A percentile compares a stretch with the other conserved stretches of the same genome.
phyloP scores from a whole-genome alignment of 768 basidiomycete species.

The Rhodotorula kratochvilovae region DNA sequence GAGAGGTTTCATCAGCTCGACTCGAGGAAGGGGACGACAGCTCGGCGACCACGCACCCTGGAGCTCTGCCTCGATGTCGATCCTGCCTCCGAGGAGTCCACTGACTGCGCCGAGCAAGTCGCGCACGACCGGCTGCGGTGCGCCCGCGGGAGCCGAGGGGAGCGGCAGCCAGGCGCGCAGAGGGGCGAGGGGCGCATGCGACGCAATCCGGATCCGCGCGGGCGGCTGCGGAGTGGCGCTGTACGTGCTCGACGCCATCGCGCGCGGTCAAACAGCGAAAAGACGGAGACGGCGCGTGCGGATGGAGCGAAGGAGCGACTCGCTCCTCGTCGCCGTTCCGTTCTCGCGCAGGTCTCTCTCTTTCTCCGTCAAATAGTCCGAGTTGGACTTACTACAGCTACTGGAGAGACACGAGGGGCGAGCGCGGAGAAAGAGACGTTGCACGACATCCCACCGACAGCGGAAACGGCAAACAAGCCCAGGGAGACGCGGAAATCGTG shows the following conservation, averaged over 20 bases:
- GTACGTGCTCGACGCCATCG: slow-evolving; percentile 7
- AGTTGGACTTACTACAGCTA: too few species aligned
- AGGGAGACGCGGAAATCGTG: too few species aligned
- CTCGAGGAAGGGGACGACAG: neutral
- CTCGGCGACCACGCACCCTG: slow-evolving; percentile 7
- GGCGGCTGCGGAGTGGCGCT: slow-evolving; percentile 22
- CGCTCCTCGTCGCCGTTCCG: too few species aligned
- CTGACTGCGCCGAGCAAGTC: neutral
- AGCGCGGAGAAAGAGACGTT: too few species aligned
- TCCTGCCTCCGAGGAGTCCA: neutral
- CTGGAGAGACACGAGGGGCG: too few species aligned
- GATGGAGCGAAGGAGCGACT: too few species aligned
- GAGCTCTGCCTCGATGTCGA: slow-evolving; percentile 10
- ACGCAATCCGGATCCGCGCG: slow-evolving; percentile 24
- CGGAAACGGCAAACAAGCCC: too few species aligned
- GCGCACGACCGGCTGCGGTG: neutral
- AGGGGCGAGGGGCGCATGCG: slow-evolving; percentile 27
- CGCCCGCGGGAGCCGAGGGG: neutral
- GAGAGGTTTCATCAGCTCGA: neutral
- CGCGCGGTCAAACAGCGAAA: neutral
- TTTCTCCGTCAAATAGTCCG: too few species aligned
- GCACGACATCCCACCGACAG: too few species aligned
- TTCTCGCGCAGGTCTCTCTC: too few species aligned
- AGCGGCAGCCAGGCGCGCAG: slow-evolving; percentile 34
- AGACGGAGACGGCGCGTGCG: too few species aligned